phyloP scores from a whole-genome alignment of 805 yeast genomes.

The Vanderwaltozyma tropicalis region DNA sequence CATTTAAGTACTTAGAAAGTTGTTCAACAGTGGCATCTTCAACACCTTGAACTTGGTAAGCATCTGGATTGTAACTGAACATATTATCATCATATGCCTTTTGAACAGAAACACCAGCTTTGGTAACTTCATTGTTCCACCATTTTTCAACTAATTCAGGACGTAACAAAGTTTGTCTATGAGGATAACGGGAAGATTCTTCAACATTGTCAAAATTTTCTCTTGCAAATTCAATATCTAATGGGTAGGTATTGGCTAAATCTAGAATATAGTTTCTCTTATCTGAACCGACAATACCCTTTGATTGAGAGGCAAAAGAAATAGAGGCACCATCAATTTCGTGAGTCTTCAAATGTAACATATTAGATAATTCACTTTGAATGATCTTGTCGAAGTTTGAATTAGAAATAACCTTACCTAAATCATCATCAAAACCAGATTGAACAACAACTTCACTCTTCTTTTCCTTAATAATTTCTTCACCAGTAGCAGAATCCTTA shows the following conservation, averaged over 20 bases:
- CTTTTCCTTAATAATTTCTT: slow-evolving; percentile 30
- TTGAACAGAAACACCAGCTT: slow-evolving; percentile 20
- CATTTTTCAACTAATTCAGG: slow-evolving; percentile 85
- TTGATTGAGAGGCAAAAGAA: slow-evolving; percentile 64
- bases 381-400: slow-evolving; percentile 46
- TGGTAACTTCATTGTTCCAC: slow-evolving; percentile 59
- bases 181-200: slow-evolving; percentile 59
- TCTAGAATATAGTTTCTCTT: slow-evolving; percentile 79
- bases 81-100: slow-evolving; percentile 32
- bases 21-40: slow-evolving; percentile 46
- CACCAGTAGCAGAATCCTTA: slow-evolving; percentile 34
- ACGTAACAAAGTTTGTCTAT: slow-evolving; percentile 66
- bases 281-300: slow-evolving; percentile 80
- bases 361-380: slow-evolving; percentile 48
- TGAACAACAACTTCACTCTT: slow-evolving; percentile 40
- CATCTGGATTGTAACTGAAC: slow-evolving; percentile 71
- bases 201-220: slow-evolving; percentile 35
- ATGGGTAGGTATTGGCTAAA: slow-evolving; percentile 72
- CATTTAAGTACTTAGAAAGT: slow-evolving; percentile 52
- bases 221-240: slow-evolving; percentile 70
- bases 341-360: slow-evolving; percentile 71
- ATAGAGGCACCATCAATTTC: slow-evolving; percentile 38
- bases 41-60: slow-evolving; percentile 39
- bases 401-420: slow-evolving; percentile 39
- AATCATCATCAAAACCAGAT: slow-evolving; percentile 67